Evolutionary conservation across 2,329 filamentous ascomycete species (phyloP).

Genomic region (Fusarium algeriense): DNA sequence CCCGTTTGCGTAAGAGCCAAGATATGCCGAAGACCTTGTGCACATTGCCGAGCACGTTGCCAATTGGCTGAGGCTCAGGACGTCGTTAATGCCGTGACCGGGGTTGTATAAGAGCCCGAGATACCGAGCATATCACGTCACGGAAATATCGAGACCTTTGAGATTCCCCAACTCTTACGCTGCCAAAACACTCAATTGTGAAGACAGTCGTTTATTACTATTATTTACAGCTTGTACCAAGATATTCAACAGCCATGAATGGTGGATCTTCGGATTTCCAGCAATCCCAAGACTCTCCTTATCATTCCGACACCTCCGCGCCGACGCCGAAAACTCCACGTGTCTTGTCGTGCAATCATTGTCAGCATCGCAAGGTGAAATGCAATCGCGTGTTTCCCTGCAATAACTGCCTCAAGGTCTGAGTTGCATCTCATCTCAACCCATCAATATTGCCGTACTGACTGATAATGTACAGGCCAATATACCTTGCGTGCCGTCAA

Average conservation of each 20-base stretch:
- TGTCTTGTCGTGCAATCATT: conserved; percentile 22
- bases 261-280: neutral
- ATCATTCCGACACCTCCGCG: conserved; percentile 12
- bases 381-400: conserved; percentile 26
- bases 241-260: neutral
- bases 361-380: conserved; percentile 26
- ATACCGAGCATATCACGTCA: conserved; percentile 12
- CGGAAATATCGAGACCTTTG: neutral
- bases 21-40: neutral
- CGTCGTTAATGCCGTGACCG: neutral
- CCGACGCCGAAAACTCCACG: conserved; percentile 3
- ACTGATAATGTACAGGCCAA: neutral
- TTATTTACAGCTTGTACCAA: too few species aligned
- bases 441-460: fast-evolving
- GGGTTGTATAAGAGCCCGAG: conserved; percentile 19
- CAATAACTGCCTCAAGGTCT: conserved; percentile 7
- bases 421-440: fast-evolving
- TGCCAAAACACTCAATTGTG: neutral
- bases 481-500: conserved; percentile 6
- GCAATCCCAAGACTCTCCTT: conserved; percentile 7
- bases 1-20: neutral
- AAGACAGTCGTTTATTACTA: neutral
- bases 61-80: neutral
- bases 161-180: neutral
- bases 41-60: neutral